phyloP scores from a whole-genome alignment of 169 alveolate genomes.

The Plasmodium falciparum region DNA sequence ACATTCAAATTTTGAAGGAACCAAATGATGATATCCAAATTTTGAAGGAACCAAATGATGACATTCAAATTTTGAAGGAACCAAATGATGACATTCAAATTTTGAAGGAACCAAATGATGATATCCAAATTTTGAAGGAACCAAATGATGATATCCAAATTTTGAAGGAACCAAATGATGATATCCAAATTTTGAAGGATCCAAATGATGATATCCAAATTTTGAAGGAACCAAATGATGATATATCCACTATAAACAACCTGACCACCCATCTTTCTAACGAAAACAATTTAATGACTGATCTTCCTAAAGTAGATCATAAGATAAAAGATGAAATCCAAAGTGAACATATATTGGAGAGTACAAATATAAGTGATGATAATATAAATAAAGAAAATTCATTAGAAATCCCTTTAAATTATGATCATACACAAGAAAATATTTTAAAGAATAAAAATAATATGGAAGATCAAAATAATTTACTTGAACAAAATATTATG shows the following conservation, averaged over 20 bases:
- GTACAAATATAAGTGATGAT: too few relatives aligned
- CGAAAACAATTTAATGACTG: too few relatives aligned
- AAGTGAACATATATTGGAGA: too few relatives aligned
- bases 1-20: not conserved
- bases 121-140: not conserved
- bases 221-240: not conserved
- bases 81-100: not conserved
- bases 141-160: not conserved
- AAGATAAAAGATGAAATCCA: too few relatives aligned
- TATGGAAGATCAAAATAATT: too few relatives aligned
- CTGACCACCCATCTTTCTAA: too few relatives aligned
- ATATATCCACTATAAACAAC: not conserved
- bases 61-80: not conserved
- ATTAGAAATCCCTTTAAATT: too few relatives aligned
- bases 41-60: not conserved
- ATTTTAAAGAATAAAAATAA: too few relatives aligned
- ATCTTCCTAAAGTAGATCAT: too few relatives aligned
- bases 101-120: not conserved
- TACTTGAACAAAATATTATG: not conserved
- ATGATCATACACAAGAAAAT: too few relatives aligned
- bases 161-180: not conserved
- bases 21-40: not conserved
- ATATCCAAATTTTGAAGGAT: not conserved
- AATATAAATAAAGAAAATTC: too few relatives aligned
- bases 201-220: not conserved